Conservation (phyloP, 2,329 filamentous ascomycete species). For the Neurospora sp. region DNA sequence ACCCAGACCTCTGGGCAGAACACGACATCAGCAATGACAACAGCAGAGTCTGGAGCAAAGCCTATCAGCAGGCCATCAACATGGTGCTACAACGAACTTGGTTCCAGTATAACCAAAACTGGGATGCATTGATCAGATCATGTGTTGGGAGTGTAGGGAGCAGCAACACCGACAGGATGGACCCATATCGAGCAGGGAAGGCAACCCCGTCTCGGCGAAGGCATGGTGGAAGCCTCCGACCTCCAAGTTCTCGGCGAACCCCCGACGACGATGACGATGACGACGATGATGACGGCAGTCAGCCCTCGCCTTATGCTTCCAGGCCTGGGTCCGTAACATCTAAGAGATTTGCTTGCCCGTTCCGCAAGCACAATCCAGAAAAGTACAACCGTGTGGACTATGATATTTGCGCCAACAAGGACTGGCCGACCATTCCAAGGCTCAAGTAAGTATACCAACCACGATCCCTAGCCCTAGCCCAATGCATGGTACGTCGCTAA, state of each 20-base stretch:
- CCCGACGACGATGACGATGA: conserved; percentile 14
- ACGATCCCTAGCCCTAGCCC: not conserved
- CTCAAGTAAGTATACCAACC: conserved; percentile 12
- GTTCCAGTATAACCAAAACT: conserved; percentile 15
- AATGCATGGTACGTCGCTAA: not conserved
- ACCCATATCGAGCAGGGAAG: conserved; percentile 6
- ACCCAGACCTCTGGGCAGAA: conserved; percentile 12
- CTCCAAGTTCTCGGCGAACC: not conserved
- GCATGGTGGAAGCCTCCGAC: conserved; percentile 4
- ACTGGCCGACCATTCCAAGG: conserved; percentile 15
- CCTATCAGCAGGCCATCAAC: conserved; percentile 8
- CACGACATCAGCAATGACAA: conserved; percentile 1
- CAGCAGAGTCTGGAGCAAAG: conserved; percentile 5
- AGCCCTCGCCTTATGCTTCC: conserved; percentile 8
- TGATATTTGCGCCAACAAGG: conserved; percentile 14
- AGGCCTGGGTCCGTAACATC: conserved; percentile 3
- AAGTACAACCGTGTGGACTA: conserved; percentile 15
- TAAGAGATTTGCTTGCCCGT: conserved; percentile 17
- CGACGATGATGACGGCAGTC: conserved; percentile 11
- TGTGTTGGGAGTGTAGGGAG: conserved; percentile 7
- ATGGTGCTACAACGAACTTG: conserved; percentile 12
- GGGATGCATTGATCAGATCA: conserved; percentile 11
- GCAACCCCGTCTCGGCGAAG: conserved; percentile 4
- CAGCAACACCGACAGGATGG: conserved; percentile 3
- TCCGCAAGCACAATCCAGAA: conserved; percentile 15